These are phyloP conservation scores for Trebouxia sp. DNA, from an alignment of 139 green algal genomes.

Conservation along the genomic window DNA sequence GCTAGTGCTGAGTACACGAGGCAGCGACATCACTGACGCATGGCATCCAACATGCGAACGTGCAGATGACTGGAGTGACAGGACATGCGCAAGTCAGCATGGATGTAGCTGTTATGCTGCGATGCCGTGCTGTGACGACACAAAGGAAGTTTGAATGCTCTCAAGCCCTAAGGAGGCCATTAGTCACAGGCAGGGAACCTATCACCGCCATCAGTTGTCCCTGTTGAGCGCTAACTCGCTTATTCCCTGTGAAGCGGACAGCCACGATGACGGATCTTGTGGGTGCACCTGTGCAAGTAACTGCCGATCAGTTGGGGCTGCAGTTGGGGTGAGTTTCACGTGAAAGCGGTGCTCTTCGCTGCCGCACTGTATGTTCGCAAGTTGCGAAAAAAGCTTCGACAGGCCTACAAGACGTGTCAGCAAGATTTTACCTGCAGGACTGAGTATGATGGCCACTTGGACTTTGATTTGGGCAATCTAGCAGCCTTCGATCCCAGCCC, in stretches of 20 bases:
- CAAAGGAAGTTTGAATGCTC: too few relatives aligned
- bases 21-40: too few relatives aligned
- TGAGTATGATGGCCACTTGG: conserved; percentile 65
- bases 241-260: background rate
- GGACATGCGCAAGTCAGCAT: too few relatives aligned
- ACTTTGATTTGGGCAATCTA: conserved; percentile 89
- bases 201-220: conserved; percentile 17
- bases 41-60: too few relatives aligned
- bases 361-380: too few relatives aligned
- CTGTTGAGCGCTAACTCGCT: too few relatives aligned
- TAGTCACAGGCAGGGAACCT: background rate
- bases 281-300: conserved; percentile 53
- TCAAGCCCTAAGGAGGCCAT: too few relatives aligned
- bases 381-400: background rate
- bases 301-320: conserved; percentile 71
- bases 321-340: conserved; percentile 44
- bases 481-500: conserved; percentile 72
- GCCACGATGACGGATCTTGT: conserved; percentile 5
- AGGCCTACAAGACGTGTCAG: background rate
- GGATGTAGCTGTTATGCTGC: too few relatives aligned
- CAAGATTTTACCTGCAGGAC: conserved; percentile 42
- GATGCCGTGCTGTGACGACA: too few relatives aligned
- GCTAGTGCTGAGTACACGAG: too few relatives aligned
- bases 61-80: too few relatives aligned
- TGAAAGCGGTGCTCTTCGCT: too few relatives aligned